These are phyloP conservation scores for Pulveroboletus sp. DNA, from an alignment of 768 basidiomycete species.

Conservation along the genomic window DNA sequence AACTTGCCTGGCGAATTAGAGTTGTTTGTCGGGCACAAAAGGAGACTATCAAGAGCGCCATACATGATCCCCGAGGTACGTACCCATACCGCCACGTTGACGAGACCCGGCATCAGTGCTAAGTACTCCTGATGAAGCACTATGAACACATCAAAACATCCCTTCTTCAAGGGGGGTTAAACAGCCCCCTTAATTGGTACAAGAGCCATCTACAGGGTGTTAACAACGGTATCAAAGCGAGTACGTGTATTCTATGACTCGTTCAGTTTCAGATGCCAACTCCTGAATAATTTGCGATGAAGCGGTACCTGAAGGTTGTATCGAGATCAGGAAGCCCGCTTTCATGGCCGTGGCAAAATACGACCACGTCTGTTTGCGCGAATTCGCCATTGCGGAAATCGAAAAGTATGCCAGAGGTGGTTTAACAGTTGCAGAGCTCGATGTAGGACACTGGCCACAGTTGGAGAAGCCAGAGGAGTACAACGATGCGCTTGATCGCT, in stretches of 20 bases:
- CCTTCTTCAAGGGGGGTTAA: conserved; percentile 30
- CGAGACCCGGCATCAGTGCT: background rate
- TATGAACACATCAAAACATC: conserved; percentile 25
- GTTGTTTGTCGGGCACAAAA: conserved; percentile 23
- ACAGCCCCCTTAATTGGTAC: conserved; percentile 38
- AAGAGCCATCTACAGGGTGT: conserved; percentile 25
- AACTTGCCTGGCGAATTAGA: conserved; percentile 34
- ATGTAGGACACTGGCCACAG: conserved; percentile 37
- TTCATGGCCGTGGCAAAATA: conserved; percentile 34
- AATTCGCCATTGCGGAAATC: conserved; percentile 20
- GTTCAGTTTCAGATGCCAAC: background rate
- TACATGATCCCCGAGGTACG: conserved; percentile 34
- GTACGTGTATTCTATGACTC: conserved; percentile 12
- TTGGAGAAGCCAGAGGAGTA: conserved; percentile 32
- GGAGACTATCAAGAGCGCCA: conserved; percentile 18
- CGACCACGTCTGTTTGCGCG: conserved; percentile 32
- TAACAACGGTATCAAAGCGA: conserved; percentile 25
- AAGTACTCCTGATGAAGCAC: conserved; percentile 16
- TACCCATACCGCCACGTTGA: background rate
- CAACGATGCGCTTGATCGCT: conserved; percentile 34
- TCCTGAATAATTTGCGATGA: background rate
- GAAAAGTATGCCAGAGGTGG: conserved; percentile 25
- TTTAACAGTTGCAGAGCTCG: conserved; percentile 30
- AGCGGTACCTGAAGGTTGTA: conserved; percentile 23
- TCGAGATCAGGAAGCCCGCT: conserved; percentile 32